phyloP scores from a whole-genome alignment of 345 rosid genomes.

The Diplotaxis tenuifolia region DNA sequence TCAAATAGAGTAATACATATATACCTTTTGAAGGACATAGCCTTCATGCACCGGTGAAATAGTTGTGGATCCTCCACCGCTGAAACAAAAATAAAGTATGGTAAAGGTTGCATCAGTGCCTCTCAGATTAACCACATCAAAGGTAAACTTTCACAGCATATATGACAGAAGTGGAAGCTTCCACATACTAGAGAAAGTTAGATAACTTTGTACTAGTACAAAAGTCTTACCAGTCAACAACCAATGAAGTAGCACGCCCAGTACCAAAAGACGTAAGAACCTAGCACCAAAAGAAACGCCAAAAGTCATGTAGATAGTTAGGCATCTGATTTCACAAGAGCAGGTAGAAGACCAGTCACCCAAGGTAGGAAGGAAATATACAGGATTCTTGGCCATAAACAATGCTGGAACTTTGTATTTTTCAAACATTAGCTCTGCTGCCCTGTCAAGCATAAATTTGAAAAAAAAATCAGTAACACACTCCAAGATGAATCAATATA shows the following conservation, averaged over 20 bases:
- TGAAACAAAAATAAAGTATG: constrained; percentile 30
- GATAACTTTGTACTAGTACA: neutral
- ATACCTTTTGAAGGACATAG: constrained; percentile 91
- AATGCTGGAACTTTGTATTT: constrained; percentile 85
- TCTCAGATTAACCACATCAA: neutral
- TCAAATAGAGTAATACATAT: neutral
- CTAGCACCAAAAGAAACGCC: constrained; percentile 43
- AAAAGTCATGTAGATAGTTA: constrained; percentile 26
- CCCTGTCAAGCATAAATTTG: constrained; percentile 46
- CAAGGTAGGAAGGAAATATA: constrained; percentile 41
- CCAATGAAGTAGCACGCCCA: constrained; percentile 89
- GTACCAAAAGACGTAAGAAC: constrained; percentile 93
- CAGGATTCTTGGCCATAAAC: constrained; percentile 92
- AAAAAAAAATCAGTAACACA: constrained; percentile 1
- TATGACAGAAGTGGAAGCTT: constrained; percentile 15
- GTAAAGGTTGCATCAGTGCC: neutral
- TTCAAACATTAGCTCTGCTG: constrained; percentile 89
- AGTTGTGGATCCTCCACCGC: constrained; percentile 97
- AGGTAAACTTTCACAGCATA: constrained; percentile 5
- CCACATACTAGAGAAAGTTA: neutral
- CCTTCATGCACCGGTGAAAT: constrained; percentile 94
- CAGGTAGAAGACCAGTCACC: neutral
- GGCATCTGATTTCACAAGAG: constrained; percentile 1
- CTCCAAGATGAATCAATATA: constrained; percentile 1
- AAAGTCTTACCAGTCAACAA: constrained; percentile 72